Base-by-base conservation (phyloP, 2,329 filamentous ascomycete genomes). In the Mycosphaerelloides madeirae region DNA sequence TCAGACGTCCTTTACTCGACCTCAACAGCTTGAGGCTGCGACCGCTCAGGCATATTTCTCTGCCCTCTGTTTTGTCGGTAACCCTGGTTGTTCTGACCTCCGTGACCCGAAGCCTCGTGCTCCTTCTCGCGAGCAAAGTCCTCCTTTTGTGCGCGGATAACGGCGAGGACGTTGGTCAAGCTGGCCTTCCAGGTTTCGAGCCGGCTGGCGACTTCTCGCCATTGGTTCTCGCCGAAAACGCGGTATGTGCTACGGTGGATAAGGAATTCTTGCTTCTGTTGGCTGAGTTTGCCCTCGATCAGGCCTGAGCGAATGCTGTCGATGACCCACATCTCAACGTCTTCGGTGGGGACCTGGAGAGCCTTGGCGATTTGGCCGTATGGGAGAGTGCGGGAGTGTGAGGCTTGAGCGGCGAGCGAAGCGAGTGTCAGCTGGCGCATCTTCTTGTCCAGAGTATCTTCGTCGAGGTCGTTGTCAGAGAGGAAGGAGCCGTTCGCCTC, bases 241-340 rank as follows among this genome's bases (percentile, higher is more conserved):
- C 93, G 84, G 78, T 97, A 96, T 49, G 89, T 95, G 60, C 88
- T 88, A 66, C 93, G 83, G 77, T 98, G 93, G 51, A 98, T 88
- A 42, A 96, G 78, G 78, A 98, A 97, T 53, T 91, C 86, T 66
- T 87, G 81, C 67, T 88, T 89, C 66, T 91, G 79, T 74, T 98
- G 93, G 47, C 86, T 93, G 57, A 98, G 81, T 73, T 95, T 95
- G 65, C 93, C 93, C 75, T 98, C 93, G 41, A 98, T 87, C 29
- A 98, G 81, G 28, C 90, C 89, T 37, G 90, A 88, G 57, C 93
- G 87, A 71, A 98, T 96, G 57, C 94, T 90, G 67, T 98, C 93
- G 62, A 98, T 98, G 56, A 94, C 88, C 93, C 93, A 98, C 78
- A 91, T 85, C 77, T 98, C 93, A 32, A 97, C 88, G 53, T 97